Evolutionary conservation across 2,329 filamentous ascomycete genomes (phyloP).

Genomic region (Blastomyces percursus): DNA sequence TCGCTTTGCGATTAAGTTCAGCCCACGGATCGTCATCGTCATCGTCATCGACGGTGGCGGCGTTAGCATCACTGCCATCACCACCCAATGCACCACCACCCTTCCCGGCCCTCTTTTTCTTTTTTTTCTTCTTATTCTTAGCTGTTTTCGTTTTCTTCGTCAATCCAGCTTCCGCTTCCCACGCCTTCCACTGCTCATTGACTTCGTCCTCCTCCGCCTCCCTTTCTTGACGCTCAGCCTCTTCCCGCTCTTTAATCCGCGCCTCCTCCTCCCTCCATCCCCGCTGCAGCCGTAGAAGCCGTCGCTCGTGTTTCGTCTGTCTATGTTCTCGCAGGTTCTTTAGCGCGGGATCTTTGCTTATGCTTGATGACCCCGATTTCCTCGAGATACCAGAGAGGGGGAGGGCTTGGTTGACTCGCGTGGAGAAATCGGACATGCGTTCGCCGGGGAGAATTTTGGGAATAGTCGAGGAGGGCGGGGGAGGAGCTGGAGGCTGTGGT

Average conservation of each 20-base stretch:
- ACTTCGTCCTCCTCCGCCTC: constrained; percentile 53
- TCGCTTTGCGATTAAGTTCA: constrained; percentile 56
- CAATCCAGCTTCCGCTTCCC: constrained; percentile 44
- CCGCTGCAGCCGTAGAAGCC: constrained; percentile 52
- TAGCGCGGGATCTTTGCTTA: constrained; percentile 13
- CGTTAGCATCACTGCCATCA: constrained; percentile 33
- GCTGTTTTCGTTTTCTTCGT: constrained; percentile 45
- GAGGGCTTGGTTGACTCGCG: constrained; percentile 72
- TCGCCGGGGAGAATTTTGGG: constrained; percentile 76
- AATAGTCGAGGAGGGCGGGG: constrained; percentile 23
- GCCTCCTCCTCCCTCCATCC: constrained; percentile 48
- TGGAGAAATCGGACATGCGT: constrained; percentile 66
- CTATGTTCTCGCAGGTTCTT: constrained; percentile 42
- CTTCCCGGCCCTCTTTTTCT: constrained; percentile 51
- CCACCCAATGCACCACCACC: constrained; percentile 47
- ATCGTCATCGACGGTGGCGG: constrained; percentile 30
- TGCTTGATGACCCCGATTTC: constrained; percentile 37
- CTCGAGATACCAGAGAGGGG: constrained; percentile 61
- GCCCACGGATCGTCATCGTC: constrained; percentile 59
- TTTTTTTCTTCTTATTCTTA: constrained; percentile 52
- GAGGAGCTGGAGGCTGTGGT: not conserved
- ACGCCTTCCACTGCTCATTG: constrained; percentile 52
- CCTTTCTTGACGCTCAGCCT: constrained; percentile 60
- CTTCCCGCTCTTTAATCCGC: constrained; percentile 58
- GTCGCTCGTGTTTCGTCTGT: constrained; percentile 72